These are phyloP conservation scores for Exophiala oligosperma DNA, from an alignment of 2,329 filamentous ascomycete genomes.

Conservation along the genomic window DNA sequence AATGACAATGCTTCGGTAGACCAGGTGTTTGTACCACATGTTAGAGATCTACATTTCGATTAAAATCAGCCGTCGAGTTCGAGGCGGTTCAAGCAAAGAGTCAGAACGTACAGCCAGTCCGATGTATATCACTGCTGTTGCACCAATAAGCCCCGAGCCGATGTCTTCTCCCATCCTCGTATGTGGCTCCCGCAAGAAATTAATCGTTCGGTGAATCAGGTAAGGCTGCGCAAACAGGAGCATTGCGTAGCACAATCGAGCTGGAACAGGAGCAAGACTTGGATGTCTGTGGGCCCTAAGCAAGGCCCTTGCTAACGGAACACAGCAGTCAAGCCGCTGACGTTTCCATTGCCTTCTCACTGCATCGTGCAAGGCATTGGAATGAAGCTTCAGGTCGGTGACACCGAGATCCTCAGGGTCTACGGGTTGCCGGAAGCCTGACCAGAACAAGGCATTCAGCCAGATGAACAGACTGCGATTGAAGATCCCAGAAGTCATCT, in stretches of 20 bases:
- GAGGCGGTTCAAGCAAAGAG: neutral
- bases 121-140: slow-evolving; percentile 43
- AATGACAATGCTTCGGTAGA: slow-evolving; percentile 36
- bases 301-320: slow-evolving; percentile 1
- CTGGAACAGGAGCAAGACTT: slow-evolving; percentile 10
- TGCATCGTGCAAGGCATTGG: neutral
- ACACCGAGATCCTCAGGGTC: neutral
- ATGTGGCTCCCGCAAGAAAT: slow-evolving; percentile 19
- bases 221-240: slow-evolving; percentile 51
- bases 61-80: neutral
- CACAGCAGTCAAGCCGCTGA: slow-evolving; percentile 10
- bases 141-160: slow-evolving; percentile 44
- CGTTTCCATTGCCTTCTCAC: neutral
- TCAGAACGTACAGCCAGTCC: slow-evolving; percentile 40
- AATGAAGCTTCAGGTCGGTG: neutral
- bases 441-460: slow-evolving; percentile 41
- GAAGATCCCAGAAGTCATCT: slow-evolving; percentile 53
- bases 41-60: slow-evolving; percentile 6
- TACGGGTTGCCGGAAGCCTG: neutral
- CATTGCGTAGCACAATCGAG: slow-evolving; percentile 39
- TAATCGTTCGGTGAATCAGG: slow-evolving; percentile 41
- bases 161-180: slow-evolving; percentile 20
- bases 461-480: slow-evolving; percentile 52
- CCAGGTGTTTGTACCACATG: slow-evolving; percentile 44
- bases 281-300: slow-evolving; percentile 7